phyloP scores from a whole-genome alignment of 768 basidiomycete species.

The Mycena crocata region DNA sequence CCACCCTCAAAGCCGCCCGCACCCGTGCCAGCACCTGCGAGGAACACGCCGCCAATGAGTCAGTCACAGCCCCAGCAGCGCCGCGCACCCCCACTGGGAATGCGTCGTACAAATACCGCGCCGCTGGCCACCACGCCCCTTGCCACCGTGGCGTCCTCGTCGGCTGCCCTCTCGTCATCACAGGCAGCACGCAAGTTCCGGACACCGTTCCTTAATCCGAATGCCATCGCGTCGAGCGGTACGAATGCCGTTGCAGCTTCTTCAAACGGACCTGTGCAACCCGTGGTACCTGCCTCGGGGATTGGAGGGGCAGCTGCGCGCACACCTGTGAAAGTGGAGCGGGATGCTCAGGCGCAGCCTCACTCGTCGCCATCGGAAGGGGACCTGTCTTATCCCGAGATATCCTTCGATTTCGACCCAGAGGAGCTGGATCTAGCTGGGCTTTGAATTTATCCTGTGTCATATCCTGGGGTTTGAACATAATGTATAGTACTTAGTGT shows the following conservation, averaged over 20 bases:
- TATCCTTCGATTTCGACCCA: not conserved
- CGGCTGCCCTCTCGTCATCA: not conserved
- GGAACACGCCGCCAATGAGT: not conserved
- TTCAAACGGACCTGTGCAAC: not conserved
- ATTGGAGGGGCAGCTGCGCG: too few relatives aligned
- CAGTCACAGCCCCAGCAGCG: slow-evolving; percentile 25
- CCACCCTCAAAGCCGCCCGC: not conserved
- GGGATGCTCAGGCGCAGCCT: not conserved
- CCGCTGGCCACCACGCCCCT: slow-evolving; percentile 13
- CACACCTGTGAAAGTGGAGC: not conserved
- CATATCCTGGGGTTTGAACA: too few relatives aligned
- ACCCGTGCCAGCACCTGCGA: too few relatives aligned
- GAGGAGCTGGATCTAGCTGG: slow-evolving; percentile 25
- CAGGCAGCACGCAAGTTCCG: slow-evolving; percentile 18
- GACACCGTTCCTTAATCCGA: slow-evolving; percentile 13
- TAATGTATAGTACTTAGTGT: too few relatives aligned
- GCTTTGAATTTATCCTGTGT: slow-evolving; percentile 14
- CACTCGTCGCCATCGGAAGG: not conserved
- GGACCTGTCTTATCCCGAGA: not conserved
- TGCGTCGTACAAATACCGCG: slow-evolving; percentile 27
- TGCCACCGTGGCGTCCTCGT: too few relatives aligned
- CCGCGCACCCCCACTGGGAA: slow-evolving; percentile 27
- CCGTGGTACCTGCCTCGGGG: not conserved
- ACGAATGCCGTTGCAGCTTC: not conserved
- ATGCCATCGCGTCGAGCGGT: not conserved